Conservation (phyloP, 306 rosid species). For the Cicer judaicum region DNA sequence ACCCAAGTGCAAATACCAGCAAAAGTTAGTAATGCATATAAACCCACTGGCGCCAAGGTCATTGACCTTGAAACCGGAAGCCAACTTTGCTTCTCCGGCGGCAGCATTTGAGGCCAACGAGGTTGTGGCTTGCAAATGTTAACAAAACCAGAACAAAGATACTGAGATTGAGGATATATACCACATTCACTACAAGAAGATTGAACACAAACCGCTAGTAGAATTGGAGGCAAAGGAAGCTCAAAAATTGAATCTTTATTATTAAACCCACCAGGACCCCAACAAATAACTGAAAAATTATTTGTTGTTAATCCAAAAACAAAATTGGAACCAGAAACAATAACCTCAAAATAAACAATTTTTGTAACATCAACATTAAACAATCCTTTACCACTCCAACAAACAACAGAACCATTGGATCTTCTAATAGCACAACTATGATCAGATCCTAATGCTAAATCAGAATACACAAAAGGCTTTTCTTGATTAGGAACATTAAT, state of each 20-base stretch:
- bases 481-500: conserved; percentile 55
- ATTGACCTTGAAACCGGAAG: conserved; percentile 43
- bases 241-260: conserved; percentile 32
- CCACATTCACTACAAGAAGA: conserved; percentile 68
- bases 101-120: conserved; percentile 41
- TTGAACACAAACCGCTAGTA: conserved; percentile 84
- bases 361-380: conserved; percentile 46
- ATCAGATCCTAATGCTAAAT: conserved; percentile 68
- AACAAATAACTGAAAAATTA: conserved; percentile 74
- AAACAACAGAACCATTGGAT: conserved; percentile 64
- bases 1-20: conserved; percentile 73
- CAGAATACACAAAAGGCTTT: conserved; percentile 52
- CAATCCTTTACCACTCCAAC: conserved; percentile 78
- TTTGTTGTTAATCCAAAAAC: conserved; percentile 68
- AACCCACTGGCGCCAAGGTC: conserved; percentile 61
- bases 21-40: conserved; percentile 68
- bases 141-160: conserved; percentile 61
- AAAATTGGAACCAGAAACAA: conserved; percentile 75
- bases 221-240: conserved; percentile 64
- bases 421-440: conserved; percentile 76
- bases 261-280: conserved; percentile 85
- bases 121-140: conserved; percentile 60
- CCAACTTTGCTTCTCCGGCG: not conserved
- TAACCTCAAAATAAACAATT: conserved; percentile 59
- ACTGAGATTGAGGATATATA: conserved; percentile 59